phyloP scores from a whole-genome alignment of 495 filamentous ascomycete species.

The Staphylotrichum tortipilum region DNA sequence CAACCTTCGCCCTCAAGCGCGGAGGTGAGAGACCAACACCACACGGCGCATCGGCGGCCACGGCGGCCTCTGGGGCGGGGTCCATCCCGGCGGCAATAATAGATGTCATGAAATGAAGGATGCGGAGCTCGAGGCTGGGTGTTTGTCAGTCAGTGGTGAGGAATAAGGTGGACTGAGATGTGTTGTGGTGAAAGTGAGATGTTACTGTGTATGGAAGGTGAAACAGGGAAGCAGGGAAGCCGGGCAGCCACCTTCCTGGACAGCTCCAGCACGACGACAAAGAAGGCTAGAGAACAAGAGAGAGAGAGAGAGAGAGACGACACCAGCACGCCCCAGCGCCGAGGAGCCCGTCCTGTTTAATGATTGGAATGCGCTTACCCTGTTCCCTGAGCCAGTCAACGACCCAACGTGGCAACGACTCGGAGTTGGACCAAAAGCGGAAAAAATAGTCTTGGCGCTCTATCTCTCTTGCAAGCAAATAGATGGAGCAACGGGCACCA shows the following conservation, averaged over 20 bases:
- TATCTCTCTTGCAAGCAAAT: neutral
- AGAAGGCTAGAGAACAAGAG: too few species aligned
- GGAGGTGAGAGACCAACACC: neutral
- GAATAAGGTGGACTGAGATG: too few species aligned
- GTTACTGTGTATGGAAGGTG: too few species aligned
- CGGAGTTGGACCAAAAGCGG: neutral
- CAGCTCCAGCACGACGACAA: too few species aligned
- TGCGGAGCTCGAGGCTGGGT: neutral
- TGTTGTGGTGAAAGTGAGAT: too few species aligned
- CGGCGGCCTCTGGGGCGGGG: neutral
- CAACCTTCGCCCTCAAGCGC: neutral
- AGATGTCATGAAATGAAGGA: neutral
- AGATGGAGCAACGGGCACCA: neutral
- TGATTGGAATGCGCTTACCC: conserved; percentile 3
- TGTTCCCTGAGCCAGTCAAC: conserved; percentile 3
- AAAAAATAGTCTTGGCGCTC: conserved; percentile 9
- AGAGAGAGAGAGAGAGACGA: neutral
- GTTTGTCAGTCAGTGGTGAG: neutral
- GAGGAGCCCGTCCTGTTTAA: neutral
- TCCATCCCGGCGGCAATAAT: neutral
- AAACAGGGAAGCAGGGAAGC: neutral
- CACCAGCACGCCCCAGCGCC: neutral
- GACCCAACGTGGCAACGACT: conserved; percentile 8
- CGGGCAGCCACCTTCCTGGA: too few species aligned
- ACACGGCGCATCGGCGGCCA: neutral